Conservation (phyloP, 148 eudicot species). For the Rhododendron kiyosumense region DNA sequence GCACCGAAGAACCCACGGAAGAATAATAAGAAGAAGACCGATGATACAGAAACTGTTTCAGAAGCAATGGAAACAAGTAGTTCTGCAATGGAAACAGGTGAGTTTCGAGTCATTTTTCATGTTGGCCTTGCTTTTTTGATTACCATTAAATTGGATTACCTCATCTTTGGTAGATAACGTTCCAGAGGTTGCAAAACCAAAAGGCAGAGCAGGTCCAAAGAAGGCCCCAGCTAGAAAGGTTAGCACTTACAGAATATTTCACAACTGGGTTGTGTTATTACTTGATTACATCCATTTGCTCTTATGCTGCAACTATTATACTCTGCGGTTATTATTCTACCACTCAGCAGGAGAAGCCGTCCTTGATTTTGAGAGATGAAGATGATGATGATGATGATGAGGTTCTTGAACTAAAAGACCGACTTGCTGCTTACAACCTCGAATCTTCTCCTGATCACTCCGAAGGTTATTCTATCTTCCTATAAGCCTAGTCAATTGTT, state of each 20-base stretch:
- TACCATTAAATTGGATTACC: not conserved
- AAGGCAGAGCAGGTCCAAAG: slow-evolving; percentile 53
- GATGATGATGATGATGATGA: slow-evolving; percentile 54
- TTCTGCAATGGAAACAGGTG: slow-evolving; percentile 54
- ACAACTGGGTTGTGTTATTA: not conserved
- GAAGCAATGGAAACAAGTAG: slow-evolving; percentile 24
- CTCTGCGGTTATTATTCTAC: not conserved
- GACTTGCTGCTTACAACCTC: slow-evolving; percentile 73
- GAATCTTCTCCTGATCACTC: slow-evolving; percentile 75
- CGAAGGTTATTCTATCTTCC: slow-evolving; percentile 42
- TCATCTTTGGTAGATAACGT: slow-evolving; percentile 26
- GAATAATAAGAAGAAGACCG: slow-evolving; percentile 37
- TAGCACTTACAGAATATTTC: not conserved
- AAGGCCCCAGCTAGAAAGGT: slow-evolving; percentile 76
- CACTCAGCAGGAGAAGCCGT: slow-evolving; percentile 31
- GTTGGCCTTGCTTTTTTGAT: not conserved
- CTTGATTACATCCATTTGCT: not conserved
- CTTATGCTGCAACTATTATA: not conserved
- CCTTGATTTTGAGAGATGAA: slow-evolving; percentile 27
- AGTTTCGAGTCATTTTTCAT: not conserved
- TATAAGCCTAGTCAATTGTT: not conserved
- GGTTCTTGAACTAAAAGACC: slow-evolving; percentile 39
- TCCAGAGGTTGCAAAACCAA: slow-evolving; percentile 44
- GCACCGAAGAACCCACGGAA: slow-evolving; percentile 42
- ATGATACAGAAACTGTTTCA: slow-evolving; percentile 32